Evolutionary conservation across 345 rosid genomes (phyloP).

Genomic region (Camelina sativa): DNA sequence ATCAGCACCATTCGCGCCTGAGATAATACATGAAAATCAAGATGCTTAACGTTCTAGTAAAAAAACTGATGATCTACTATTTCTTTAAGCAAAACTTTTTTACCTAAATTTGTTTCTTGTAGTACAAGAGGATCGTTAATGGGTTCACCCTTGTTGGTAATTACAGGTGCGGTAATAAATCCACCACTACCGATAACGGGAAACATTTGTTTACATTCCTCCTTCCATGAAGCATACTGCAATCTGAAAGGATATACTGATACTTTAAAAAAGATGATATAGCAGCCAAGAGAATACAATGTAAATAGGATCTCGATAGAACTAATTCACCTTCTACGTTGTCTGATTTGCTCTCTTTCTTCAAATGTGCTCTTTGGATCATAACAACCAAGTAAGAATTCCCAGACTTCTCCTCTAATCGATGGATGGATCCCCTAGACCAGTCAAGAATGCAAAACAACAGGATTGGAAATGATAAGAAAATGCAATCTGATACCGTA

Average conservation of each 20-base stretch:
- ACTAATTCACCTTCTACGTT: conserved; percentile 67
- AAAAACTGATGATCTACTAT: conserved; percentile 6
- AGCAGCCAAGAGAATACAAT: conserved; percentile 25
- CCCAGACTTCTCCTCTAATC: conserved; percentile 99
- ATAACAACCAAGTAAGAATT: conserved; percentile 92
- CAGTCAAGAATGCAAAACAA: conserved; percentile 28
- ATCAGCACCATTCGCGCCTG: conserved; percentile 47
- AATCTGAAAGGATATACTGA: conserved; percentile 48
- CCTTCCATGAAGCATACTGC: conserved; percentile 81
- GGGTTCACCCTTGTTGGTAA: conserved; percentile 83
- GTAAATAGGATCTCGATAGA: neutral
- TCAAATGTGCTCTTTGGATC: conserved; percentile 88
- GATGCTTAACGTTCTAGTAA: conserved; percentile 16
- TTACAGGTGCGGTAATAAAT: conserved; percentile 86
- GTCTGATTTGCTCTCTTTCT: conserved; percentile 81
- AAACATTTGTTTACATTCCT: conserved; percentile 71
- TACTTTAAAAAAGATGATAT: neutral
- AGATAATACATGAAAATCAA: neutral
- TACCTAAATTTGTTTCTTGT: conserved; percentile 64
- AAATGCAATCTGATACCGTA: neutral
- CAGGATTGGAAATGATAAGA: neutral
- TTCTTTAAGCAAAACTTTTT: conserved; percentile 38
- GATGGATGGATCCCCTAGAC: conserved; percentile 92
- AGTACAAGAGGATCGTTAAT: conserved; percentile 80
- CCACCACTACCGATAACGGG: conserved; percentile 90